Conservation (phyloP, 2,329 filamentous ascomycete species). For the Exophiala sp. region DNA sequence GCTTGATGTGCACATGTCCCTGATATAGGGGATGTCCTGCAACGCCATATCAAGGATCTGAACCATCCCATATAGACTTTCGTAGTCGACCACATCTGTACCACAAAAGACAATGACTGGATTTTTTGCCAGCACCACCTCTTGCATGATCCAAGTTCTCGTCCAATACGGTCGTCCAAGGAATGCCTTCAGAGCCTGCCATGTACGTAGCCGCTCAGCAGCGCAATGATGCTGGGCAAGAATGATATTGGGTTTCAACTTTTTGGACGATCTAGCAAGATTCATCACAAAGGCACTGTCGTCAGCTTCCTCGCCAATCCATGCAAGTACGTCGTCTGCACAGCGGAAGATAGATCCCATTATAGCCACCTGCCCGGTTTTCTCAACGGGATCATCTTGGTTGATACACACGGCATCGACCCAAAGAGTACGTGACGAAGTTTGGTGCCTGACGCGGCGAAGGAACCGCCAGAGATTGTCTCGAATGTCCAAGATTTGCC, state of each 20-base stretch:
- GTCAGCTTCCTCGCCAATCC: background rate
- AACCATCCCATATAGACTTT: no score
- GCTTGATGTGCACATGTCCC: no score
- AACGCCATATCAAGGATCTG: no score
- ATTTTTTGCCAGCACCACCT: conserved; percentile 1
- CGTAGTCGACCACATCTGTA: no score
- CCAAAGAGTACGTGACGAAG: conserved; percentile 7
- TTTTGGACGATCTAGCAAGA: background rate
- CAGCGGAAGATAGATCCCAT: background rate
- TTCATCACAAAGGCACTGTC: background rate
- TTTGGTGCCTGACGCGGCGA: no score
- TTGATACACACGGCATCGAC: conserved; percentile 23
- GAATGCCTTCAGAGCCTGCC: conserved; percentile 11
- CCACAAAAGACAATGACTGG: no score
- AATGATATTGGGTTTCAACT: background rate
- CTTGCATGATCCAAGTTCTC: conserved; percentile 23
- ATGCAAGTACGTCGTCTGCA: background rate
- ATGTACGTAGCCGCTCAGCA: background rate
- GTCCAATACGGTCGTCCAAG: conserved; percentile 18
- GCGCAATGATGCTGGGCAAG: background rate
- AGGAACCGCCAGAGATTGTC: no score
- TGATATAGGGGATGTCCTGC: no score
- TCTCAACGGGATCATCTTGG: conserved; percentile 14
- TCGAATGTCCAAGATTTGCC: no score
- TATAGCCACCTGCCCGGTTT: conserved; percentile 6